These are phyloP conservation scores for Rugonectria rugulosa DNA, from an alignment of 2,329 filamentous ascomycete genomes.

Conservation along the genomic window DNA sequence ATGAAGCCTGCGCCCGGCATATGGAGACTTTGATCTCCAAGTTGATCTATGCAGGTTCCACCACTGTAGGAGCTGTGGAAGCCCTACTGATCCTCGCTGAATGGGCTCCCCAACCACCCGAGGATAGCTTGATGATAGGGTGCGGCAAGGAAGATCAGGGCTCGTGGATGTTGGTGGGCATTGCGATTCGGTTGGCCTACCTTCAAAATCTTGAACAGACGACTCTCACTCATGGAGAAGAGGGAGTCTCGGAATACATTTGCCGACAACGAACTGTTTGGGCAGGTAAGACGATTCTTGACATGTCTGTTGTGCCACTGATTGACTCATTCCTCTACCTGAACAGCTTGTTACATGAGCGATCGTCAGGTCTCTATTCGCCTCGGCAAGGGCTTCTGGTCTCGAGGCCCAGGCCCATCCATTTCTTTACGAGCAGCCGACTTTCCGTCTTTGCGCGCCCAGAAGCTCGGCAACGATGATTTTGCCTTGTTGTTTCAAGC, in stretches of 20 bases:
- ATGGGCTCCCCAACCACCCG: constrained; percentile 73
- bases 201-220: constrained; percentile 75
- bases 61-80: constrained; percentile 75
- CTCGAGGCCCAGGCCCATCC: constrained; percentile 72
- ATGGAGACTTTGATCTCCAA: constrained; percentile 74
- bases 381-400: constrained; percentile 78
- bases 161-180: constrained; percentile 79
- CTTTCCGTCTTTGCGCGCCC: constrained; percentile 70
- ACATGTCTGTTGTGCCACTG: not conserved
- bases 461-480: constrained; percentile 67
- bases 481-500: constrained; percentile 75
- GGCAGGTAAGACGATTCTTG: constrained; percentile 55
- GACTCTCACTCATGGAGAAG: constrained; percentile 67
- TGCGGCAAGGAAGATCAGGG: constrained; percentile 77
- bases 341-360: constrained; percentile 67
- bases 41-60: constrained; percentile 71
- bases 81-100: constrained; percentile 74
- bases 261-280: constrained; percentile 72
- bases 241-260: constrained; percentile 65
- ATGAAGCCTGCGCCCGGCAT: constrained; percentile 71
- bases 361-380: constrained; percentile 75
- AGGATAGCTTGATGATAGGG: constrained; percentile 69
- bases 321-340: not conserved
- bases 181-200: constrained; percentile 73
- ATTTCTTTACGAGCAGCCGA: constrained; percentile 70